phyloP scores from a whole-genome alignment of 2,329 filamentous ascomycete genomes.

The Tolypocladium pustulatum region DNA sequence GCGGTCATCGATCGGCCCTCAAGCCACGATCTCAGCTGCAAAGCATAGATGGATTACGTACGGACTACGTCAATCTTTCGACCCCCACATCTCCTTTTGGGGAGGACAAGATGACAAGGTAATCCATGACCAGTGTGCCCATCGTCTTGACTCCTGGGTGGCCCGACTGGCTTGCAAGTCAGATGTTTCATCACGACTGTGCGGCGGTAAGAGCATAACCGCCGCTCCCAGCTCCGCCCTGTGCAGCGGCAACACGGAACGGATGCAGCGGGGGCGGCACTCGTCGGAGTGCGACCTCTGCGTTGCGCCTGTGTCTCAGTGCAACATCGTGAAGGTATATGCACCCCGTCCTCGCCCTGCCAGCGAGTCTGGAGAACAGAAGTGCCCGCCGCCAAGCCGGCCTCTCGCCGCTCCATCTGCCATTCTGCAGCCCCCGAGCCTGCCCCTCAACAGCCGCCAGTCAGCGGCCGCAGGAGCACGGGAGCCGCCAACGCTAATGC shows the following conservation, averaged over 20 bases:
- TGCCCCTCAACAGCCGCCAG: background rate
- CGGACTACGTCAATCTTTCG: background rate
- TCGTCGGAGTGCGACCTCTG: background rate
- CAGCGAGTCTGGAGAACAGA: background rate
- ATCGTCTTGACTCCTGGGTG: background rate
- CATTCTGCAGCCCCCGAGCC: background rate
- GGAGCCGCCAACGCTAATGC: background rate
- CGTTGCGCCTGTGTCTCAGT: background rate
- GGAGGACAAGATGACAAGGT: background rate
- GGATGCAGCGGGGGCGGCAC: background rate
- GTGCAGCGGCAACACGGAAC: background rate
- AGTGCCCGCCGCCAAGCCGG: background rate
- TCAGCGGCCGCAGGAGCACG: background rate
- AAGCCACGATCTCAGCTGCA: background rate
- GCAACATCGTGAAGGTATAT: background rate
- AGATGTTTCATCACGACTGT: background rate
- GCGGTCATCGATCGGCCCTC: too few species aligned
- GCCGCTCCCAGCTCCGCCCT: background rate
- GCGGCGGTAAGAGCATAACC: background rate
- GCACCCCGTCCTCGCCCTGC: background rate
- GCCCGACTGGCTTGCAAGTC: background rate
- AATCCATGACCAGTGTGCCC: background rate
- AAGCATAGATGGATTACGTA: background rate
- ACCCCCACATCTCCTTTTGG: background rate
- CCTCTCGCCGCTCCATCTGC: background rate